phyloP scores from a whole-genome alignment of 1,139 yeast species.

The Kodamaea plutei region DNA sequence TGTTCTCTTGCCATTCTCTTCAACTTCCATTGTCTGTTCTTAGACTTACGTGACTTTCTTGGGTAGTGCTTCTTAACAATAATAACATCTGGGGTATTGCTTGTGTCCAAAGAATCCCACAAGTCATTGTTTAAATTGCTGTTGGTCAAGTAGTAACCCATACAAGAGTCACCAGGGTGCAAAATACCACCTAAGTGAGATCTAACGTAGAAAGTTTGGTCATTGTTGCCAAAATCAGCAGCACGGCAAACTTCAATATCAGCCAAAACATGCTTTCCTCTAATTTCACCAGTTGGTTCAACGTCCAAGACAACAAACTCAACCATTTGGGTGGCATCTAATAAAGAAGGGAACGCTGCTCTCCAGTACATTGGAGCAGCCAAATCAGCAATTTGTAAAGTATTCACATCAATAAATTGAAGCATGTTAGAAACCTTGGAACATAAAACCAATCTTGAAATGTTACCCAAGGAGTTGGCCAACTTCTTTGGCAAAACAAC shows the following conservation, averaged over 20 bases:
- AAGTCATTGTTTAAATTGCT: constrained; percentile 82
- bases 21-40: constrained; percentile 90
- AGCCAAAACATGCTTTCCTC: constrained; percentile 81
- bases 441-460: constrained; percentile 80
- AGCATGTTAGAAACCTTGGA: constrained; percentile 74
- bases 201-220: constrained; percentile 73
- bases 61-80: constrained; percentile 88
- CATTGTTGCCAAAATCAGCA: constrained; percentile 80
- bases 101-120: constrained; percentile 68
- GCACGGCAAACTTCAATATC: constrained; percentile 88
- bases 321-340: constrained; percentile 71
- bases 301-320: constrained; percentile 91
- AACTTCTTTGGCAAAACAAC: constrained; percentile 82
- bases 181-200: constrained; percentile 90
- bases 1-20: constrained; percentile 98
- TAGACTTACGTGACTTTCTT: constrained; percentile 70
- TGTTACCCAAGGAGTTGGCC: constrained; percentile 82
- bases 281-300: constrained; percentile 83
- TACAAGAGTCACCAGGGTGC: constrained; percentile 92
- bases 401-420: constrained; percentile 82
- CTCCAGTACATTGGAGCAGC: constrained; percentile 82
- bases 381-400: constrained; percentile 73
- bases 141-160: constrained; percentile 83
- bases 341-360: constrained; percentile 72
- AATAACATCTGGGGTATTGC: constrained; percentile 80